These are phyloP conservation scores for Penicillium longicatenatum DNA, from an alignment of 495 filamentous ascomycete species.

Conservation along the genomic window DNA sequence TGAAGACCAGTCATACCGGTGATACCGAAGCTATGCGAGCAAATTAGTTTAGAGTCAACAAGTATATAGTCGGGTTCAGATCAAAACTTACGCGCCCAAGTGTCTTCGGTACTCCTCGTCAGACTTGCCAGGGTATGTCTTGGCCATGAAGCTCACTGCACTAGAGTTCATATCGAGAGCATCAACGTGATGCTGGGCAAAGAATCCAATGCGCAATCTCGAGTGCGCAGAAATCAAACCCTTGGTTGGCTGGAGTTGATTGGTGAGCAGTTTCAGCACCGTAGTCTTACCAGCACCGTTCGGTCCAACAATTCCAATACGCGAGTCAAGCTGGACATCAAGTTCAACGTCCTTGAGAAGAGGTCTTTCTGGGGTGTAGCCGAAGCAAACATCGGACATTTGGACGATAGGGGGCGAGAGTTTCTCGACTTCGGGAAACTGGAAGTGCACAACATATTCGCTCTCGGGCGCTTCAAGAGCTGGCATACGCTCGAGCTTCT, in stretches of 20 bases:
- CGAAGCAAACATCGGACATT: conserved; percentile 91
- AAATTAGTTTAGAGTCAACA: conserved; percentile 4
- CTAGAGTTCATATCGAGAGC: conserved; percentile 85
- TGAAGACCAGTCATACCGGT: conserved; percentile 97
- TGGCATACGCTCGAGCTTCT: conserved; percentile 97
- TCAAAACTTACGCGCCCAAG: conserved; percentile 68
- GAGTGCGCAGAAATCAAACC: conserved; percentile 87
- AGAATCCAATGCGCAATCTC: conserved; percentile 88
- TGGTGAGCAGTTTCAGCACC: conserved; percentile 89
- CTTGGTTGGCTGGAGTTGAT: conserved; percentile 72
- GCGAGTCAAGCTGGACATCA: conserved; percentile 95
- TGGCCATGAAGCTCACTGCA: conserved; percentile 94
- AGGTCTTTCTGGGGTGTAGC: conserved; percentile 78
- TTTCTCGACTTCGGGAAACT: conserved; percentile 97
- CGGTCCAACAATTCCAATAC: conserved; percentile 97
- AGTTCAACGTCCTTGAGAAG: conserved; percentile 87
- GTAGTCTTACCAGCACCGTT: conserved; percentile 99
- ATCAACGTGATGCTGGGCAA: conserved; percentile 98
- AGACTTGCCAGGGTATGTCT: conserved; percentile 82
- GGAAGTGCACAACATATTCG: conserved; percentile 96
- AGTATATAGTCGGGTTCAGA: neutral
- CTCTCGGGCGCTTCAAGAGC: conserved; percentile 86
- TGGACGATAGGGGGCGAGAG: conserved; percentile 96
- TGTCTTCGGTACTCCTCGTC: conserved; percentile 98
- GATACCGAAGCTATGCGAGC: conserved; percentile 72